Evolutionary conservation across 768 basidiomycete genomes (phyloP).

Genomic region (Auricularia cornea): DNA sequence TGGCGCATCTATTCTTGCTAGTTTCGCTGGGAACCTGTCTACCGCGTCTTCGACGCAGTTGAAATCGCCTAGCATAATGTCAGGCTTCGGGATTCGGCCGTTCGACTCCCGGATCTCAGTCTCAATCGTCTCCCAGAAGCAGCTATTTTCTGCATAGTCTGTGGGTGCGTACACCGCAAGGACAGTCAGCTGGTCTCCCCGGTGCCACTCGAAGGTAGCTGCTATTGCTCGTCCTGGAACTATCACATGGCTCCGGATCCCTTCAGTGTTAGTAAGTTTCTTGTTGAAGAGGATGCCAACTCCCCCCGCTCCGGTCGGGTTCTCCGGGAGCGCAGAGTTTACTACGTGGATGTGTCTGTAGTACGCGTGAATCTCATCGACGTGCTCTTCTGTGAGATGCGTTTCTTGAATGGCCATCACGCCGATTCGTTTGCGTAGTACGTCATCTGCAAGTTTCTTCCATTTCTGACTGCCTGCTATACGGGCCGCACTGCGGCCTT

Average conservation of each 20-base stretch:
- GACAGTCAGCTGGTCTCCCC: neutral
- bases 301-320: neutral
- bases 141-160: neutral
- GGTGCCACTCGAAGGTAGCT: neutral
- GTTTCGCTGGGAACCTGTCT: neutral
- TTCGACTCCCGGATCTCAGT: too few species aligned
- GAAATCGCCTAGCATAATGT: neutral
- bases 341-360: too few species aligned
- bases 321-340: too few species aligned
- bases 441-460: too few species aligned
- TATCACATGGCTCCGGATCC: neutral
- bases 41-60: neutral
- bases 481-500: too few species aligned
- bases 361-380: too few species aligned
- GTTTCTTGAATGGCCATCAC: too few species aligned
- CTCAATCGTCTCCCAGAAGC: too few species aligned
- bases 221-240: neutral
- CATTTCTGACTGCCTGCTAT: too few species aligned
- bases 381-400: too few species aligned
- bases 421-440: too few species aligned
- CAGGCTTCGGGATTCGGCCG: neutral
- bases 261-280: neutral
- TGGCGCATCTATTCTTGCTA: neutral
- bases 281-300: neutral
- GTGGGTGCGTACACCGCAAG: neutral